Evolutionary conservation across 331 rosid species (phyloP), one percentile per base, ranked within the genome.

Genomic region (Ulmus americana): DNA sequence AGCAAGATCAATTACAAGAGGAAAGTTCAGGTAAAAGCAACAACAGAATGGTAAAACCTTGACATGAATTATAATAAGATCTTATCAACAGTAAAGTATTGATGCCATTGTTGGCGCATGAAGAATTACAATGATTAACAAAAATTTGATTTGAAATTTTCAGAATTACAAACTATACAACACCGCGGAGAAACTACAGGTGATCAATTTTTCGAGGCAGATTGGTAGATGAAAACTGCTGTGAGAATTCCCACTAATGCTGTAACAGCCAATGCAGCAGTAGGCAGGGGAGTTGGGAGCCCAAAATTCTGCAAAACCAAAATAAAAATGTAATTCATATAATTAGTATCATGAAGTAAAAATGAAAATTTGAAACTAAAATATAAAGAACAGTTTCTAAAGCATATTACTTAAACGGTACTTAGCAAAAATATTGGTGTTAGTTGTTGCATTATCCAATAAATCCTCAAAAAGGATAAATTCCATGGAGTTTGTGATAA

Each of bases 201-300:
- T 39, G 55, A 68, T 86, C 81, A 92, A 65, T 70, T 80, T 73
- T 86, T 73, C 45, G 98, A 83, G 66, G 97, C 96, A 54, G 98
- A 92, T 72, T 92, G 98, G 79, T 86, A 92, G 79, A 89, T 92
- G 64, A 92, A 88, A 67, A 88, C 73, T 44, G 95, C 95, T 0
- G 94, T 89, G 78, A 92, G 80, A 72, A 90, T 74, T 44, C 98
- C 97, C 51, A 84, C 97, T 81, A 89, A 70, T 72, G 81, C 85
- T 3, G 98, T 89, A 59, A 92, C 89, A 41, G 74, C 98, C 76
- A 89, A 76, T 63, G 98, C 97, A 74, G 74, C 95, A 6, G 95
- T 80, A 39, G 98, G 98, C 49, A 83, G 70, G 65, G 98, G 95
- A 59, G 39, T 0, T 22, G 77, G 59, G 41, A 92, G 82, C 74